Percentiles rank a stretch among this genome's conserved stretches.
Evolutionary conservation across 805 yeast genomes (phyloP).

Genomic region (Wickerhamia fluorescens): DNA sequence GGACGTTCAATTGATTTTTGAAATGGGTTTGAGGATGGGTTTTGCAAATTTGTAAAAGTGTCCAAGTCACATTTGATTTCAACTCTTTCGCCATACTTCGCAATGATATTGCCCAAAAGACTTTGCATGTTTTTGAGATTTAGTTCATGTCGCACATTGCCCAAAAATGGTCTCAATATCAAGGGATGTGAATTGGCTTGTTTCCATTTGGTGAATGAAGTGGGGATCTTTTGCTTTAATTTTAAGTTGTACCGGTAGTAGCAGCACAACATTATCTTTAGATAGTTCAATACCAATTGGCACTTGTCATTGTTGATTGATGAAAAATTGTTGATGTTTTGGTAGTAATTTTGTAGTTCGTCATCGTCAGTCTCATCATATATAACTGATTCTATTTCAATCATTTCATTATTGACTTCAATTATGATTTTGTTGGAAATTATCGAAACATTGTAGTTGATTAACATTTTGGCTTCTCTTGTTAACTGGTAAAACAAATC

Average conservation of each 20-base stretch:
- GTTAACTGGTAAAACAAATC: conserved; percentile 75
- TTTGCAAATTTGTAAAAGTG: conserved; percentile 21
- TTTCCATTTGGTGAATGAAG: conserved; percentile 39
- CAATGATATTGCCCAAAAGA: conserved; percentile 19
- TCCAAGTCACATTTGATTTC: conserved; percentile 6
- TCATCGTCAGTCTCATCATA: conserved; percentile 37
- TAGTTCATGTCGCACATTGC: conserved; percentile 50
- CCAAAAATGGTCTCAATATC: conserved; percentile 50
- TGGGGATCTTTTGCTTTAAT: conserved; percentile 40
- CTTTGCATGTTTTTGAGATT: conserved; percentile 22
- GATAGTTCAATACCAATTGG: conserved; percentile 43
- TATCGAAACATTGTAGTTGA: conserved; percentile 61
- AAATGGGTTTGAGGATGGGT: conserved; percentile 23
- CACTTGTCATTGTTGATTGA: conserved; percentile 38
- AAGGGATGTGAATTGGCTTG: conserved; percentile 37
- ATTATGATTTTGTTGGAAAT: conserved; percentile 59
- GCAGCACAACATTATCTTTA: conserved; percentile 57
- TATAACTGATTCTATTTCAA: conserved; percentile 65
- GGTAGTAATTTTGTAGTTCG: conserved; percentile 22
- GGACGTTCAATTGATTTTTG: conserved; percentile 35
- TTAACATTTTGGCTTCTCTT: conserved; percentile 65
- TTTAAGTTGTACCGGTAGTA: conserved; percentile 43
- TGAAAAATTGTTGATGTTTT: conserved; percentile 23
- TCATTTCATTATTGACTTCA: conserved; percentile 55
- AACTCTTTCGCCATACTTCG: conserved; percentile 8